phyloP scores from a whole-genome alignment of 176 grass and related monocot species.

The Hsuehochloa calcarea region DNA sequence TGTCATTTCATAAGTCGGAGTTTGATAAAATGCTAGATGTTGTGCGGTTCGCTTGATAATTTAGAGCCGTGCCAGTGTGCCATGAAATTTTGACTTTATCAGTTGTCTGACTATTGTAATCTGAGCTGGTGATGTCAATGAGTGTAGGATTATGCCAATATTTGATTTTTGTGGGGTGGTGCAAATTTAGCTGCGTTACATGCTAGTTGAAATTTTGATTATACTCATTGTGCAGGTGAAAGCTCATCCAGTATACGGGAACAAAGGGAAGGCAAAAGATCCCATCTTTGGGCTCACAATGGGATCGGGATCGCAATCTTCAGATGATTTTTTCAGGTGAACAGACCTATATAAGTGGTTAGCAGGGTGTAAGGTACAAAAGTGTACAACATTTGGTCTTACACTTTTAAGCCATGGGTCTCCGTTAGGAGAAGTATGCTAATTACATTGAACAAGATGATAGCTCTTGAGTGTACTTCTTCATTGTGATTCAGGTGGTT shows the following conservation, averaged over 20 bases:
- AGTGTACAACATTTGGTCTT: conserved; percentile 25
- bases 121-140: not conserved
- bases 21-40: not conserved
- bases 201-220: not conserved
- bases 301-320: conserved; percentile 72
- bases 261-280: conserved; percentile 89
- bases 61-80: not conserved
- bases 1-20: not conserved
- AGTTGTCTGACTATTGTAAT: not conserved
- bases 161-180: not conserved
- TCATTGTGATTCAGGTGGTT: conserved; percentile 67
- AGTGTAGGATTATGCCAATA: not conserved
- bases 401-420: conserved; percentile 27
- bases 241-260: conserved; percentile 71
- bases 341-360: conserved; percentile 50
- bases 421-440: conserved; percentile 22
- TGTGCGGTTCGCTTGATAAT: not conserved
- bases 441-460: not conserved
- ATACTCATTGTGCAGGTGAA: conserved; percentile 54
- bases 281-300: conserved; percentile 95
- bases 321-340: conserved; percentile 84
- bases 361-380: conserved; percentile 49
- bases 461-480: not conserved
- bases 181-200: not conserved
- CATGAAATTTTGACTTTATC: not conserved